Base-by-base conservation (phyloP, 1,284 basidiomycete genomes). In the Cryptococcus hybrid region DNA sequence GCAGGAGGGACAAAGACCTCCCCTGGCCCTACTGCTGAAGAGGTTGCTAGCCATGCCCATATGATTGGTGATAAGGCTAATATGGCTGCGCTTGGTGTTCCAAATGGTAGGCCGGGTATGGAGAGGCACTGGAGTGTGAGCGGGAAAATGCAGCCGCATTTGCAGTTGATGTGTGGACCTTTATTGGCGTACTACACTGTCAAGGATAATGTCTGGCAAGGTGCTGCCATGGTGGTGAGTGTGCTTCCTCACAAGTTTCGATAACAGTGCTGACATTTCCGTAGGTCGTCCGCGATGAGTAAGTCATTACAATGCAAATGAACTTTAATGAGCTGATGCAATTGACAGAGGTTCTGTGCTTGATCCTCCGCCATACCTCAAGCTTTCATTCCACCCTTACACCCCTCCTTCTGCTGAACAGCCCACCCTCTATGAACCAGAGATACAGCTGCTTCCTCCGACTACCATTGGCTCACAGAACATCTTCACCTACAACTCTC, bases 151-250 rank as follows among this genome's bases (percentile, higher is more conserved):
- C 56, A 69, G 3, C 79, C 79, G 2, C 78, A 79, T 63, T 64
- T 80, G 6, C 78, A 80, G 62, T 56, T 80, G 51, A 77, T 80
- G 78, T 79, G 79, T 54, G 93, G 93, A 1, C 94, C 94, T 9
- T 81, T 98, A 44, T 79, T 99, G 62, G 85, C 88, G 60, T 98
- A 95, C 75, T 94, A 98, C 74, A 96, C 91, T 0, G 85, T 92
- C 34, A 80, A 85, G 56, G 77, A 84, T 45, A 85, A 85, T 12
- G 78, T 91, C 36, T 98, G 92, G 89, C 84, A 88, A 65, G 94
- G 92, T 18, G 89, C 88, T 8, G 89, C 85, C n/a, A 77, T 93
- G 74, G 83, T 93, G 15, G 34, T 45, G n/a, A 24, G n/a, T 54
- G 89, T 92, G 60, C 89, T 88, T 48, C 60, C 42, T 30, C 5